Base-by-base conservation (phyloP, 2,329 filamentous ascomycete species). In the Beauveria rudraprayagi region DNA sequence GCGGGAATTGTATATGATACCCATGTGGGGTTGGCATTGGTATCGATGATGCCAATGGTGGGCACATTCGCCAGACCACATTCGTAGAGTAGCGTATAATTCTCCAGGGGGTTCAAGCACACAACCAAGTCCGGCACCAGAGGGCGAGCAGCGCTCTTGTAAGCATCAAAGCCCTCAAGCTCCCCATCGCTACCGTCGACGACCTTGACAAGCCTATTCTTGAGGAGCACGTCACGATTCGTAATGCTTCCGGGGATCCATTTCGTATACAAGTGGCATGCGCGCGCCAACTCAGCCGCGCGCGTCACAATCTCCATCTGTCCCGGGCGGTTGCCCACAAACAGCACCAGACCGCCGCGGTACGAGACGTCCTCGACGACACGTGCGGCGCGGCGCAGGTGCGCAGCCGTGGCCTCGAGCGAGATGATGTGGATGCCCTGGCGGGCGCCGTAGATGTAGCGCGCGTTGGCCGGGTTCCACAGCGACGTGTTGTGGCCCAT, bases 1-100 rank as follows among this genome's bases (percentile, higher is more conserved):
- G 91, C 91, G 2, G 94, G 94, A 67, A 99, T 97, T 16, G 90
- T 90, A 72, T 99, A 99, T 4, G 94, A 97, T 56, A 97, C 92
- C 85, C 90, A 93, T 0, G 91, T 91, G 0, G 94, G 91, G 74
- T 97, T 90, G 2, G 87, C 88, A 73, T 99, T 90, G 1, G 94
- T 97, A 74, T 99, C 94, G 66, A 97, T 89, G 62, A 99, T 82
- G 52, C 93, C 94, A 69, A 99, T 94, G 0, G 94, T 97, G 1
- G 94, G 94, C 61, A 99, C 90, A 70, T 88, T 90, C 71, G 91
- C 88, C 62, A 92, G 73, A 0, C 89, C 90, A 73, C 94, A 97
- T 79, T 99, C 94, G 74, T 94, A 91, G 70, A 99, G 79, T 72
- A 97, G 72, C 7, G 92, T 86, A 70, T 90, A 91, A 74, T 99